Evolutionary conservation across 2,329 filamentous ascomycete genomes (phyloP), one percentile per base, ranked within the genome.

Genomic region (Xylaria sp.): DNA sequence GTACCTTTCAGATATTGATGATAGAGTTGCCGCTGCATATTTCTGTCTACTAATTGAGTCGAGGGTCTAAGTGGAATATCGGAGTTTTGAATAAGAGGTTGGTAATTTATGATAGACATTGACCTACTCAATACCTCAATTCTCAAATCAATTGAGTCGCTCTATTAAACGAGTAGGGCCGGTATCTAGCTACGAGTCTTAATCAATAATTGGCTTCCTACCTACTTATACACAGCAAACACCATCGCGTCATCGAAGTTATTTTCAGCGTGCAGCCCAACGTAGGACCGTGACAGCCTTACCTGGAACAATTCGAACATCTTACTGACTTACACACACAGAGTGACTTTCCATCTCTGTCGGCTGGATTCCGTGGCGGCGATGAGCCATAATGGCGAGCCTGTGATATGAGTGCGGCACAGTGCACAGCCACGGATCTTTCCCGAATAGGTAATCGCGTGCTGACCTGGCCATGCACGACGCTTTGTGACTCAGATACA

Each of bases 401-500:
- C 7, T 23, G 40, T 31, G 54, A 58, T 9, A 36, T 33, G 42
- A 64, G 17, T 20, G n/a, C 46, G 6, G 4, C 17, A 20, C 48
- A 23, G 7, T 48, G 42, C 61, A 65, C 61, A 68, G 66, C 66
- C 66, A 65, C 53, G 56, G 15, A 20, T 68, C n/a, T 58, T 57
- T 46, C 66, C 61, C 56, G 49, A 68, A 60, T 65, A 65, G 66
- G 66, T 49, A 58, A 58, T 65, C 36, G 57, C 17, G 17, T 4
- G 31, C 54, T 60, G 38, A 60, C 56, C 23, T 65, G 56, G 48
- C 65, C 44, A 54, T 56, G 59, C 59, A 49, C 26, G 6, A 57
- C 4, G 26, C 36, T 7, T 17, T 54, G 28, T 67, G 65, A 67
- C 36, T 67, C 59, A 63, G 54, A 58, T 58, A 58, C 33, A 42